Evolutionary conservation across 768 basidiomycete species (phyloP), one percentile per base, ranked within the genome.

Genomic region (Suillus placidus): DNA sequence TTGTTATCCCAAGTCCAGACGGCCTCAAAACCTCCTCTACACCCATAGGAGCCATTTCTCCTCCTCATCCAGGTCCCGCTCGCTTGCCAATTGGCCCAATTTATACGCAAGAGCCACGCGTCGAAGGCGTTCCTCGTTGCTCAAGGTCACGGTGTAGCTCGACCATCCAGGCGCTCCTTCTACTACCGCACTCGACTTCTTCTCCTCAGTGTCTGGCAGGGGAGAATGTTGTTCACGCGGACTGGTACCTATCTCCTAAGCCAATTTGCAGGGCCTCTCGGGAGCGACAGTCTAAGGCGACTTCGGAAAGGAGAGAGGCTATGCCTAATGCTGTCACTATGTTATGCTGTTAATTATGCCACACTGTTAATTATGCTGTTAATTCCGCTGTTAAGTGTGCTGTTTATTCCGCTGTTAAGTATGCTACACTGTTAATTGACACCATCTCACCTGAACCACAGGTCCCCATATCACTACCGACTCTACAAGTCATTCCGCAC

Each of bases 261-360:
- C n/a, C 69, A 56, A 62, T 67, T 30, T 51, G 70, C 38, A 80
- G 52, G 3, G 66, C 68, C 3, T 67, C 75, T 66, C 64, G 76
- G 63, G 72, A 79, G 65, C 60, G 73, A 64, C 58, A 69, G 40
- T 66, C 68, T 3, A 72, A 73, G 18, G 81, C 73, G 0, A 88
- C 82, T 60, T 85, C 86, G 3, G 85, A 87, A 56, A 91, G 79
- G 4, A 83, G 78, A 32, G 88, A 82, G 2, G 85, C 90, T 14
- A 92, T 85, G 4, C 91, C 91, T 0, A 88, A 86, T 0, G n/a
- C n/a, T n/a, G n/a, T n/a, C n/a, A n/a, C n/a, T n/a, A n/a, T n/a
- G n/a, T n/a, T n/a, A n/a, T n/a, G n/a, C n/a, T n/a, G n/a, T n/a
- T n/a, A n/a, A n/a, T n/a, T n/a, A n/a, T n/a, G n/a, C n/a, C n/a